phyloP scores from a whole-genome alignment of 441 rosid species.

The Viola pubescens region DNA sequence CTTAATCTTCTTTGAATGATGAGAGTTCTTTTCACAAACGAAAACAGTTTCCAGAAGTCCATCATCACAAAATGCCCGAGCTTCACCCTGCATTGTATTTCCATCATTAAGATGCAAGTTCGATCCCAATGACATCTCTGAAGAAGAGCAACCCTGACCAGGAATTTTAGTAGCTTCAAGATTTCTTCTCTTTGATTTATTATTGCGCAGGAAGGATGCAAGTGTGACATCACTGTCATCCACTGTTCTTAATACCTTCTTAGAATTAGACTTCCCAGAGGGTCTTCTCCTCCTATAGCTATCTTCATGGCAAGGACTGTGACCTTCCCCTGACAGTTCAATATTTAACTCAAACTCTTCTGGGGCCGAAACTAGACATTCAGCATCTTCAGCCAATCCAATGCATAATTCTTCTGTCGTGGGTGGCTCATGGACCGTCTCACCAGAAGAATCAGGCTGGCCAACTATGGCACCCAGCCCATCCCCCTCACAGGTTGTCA shows the following conservation, averaged over 20 bases:
- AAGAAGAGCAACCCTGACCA: not conserved
- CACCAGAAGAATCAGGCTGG: constrained; percentile 3
- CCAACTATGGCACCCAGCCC: not conserved
- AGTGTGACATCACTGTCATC: constrained; percentile 24
- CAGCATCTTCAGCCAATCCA: not conserved
- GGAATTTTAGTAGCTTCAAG: constrained; percentile 7
- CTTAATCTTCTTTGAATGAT: not conserved
- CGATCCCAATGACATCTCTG: not conserved
- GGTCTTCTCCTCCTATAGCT: constrained; percentile 2
- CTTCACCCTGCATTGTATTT: not conserved
- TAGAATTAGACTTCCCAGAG: constrained; percentile 10
- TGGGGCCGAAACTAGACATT: not conserved
- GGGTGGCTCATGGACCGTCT: not conserved
- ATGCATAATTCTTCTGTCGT: not conserved
- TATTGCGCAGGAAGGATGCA: constrained; percentile 20
- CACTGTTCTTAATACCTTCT: constrained; percentile 5
- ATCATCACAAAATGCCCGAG: not conserved
- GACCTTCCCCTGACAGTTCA: not conserved
- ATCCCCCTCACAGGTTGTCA: not conserved
- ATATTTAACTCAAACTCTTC: constrained; percentile 12
- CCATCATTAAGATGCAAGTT: not conserved
- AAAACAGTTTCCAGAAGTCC: constrained; percentile 2
- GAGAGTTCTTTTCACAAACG: not conserved
- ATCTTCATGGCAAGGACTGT: constrained; percentile 5
- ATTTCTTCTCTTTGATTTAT: constrained; percentile 24